Evolutionary conservation across 2,329 filamentous ascomycete species (phyloP).

Genomic region (Cladosporium sp.): DNA sequence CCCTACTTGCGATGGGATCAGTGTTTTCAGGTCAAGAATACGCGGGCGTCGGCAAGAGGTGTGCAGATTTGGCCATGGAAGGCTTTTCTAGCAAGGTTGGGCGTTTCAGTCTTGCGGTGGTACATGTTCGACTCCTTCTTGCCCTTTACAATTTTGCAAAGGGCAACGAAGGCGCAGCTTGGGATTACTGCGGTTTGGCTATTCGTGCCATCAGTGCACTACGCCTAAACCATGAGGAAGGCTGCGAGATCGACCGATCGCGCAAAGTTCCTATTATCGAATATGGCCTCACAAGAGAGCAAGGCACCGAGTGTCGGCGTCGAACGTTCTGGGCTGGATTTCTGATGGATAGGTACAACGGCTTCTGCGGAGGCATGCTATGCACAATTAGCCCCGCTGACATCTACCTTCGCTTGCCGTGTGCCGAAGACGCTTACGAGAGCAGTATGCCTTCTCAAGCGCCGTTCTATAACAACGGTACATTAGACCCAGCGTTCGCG

Average conservation of each 20-base stretch:
- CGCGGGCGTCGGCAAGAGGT: conserved; percentile 41
- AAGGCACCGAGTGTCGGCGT: conserved; percentile 60
- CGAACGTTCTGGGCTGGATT: conserved; percentile 70
- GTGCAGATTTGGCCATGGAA: conserved; percentile 53
- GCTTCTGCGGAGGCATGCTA: conserved; percentile 47
- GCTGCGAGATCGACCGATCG: conserved; percentile 22
- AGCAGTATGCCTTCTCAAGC: conserved; percentile 52
- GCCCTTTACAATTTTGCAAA: conserved; percentile 61
- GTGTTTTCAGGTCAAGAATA: conserved; percentile 49
- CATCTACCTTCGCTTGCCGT: conserved; percentile 63
- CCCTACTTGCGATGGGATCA: conserved; percentile 54
- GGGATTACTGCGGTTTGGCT: conserved; percentile 60
- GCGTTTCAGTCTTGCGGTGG: conserved; percentile 56
- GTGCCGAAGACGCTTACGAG: conserved; percentile 58
- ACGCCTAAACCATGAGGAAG: conserved; percentile 53
- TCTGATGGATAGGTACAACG: conserved; percentile 63
- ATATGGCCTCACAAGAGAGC: conserved; percentile 27
- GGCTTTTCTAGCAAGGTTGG: conserved; percentile 50
- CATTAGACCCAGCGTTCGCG: conserved; percentile 35
- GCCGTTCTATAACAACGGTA: conserved; percentile 56
- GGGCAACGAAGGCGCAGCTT: conserved; percentile 55
- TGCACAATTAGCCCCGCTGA: conserved; percentile 59
- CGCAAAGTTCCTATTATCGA: conserved; percentile 3
- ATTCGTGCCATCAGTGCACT: conserved; percentile 56
- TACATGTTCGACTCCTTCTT: conserved; percentile 63